These are phyloP conservation scores for Polytrichum commune DNA, from an alignment of 225 moss, liverwort and hornwort genomes.

Conservation along the genomic window DNA sequence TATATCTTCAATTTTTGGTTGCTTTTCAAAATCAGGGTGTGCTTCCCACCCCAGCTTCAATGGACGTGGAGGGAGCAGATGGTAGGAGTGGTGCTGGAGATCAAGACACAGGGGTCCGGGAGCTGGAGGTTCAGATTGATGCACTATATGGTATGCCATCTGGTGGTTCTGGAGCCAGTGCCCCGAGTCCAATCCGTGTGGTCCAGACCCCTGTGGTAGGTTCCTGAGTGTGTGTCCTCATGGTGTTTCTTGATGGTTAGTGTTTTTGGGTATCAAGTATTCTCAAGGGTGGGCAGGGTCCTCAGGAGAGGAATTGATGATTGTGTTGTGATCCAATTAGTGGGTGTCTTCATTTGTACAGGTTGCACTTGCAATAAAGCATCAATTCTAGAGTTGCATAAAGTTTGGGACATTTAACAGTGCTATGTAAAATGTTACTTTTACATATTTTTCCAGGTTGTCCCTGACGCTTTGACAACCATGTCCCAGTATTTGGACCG, in stretches of 20 bases:
- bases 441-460: constrained; percentile 87
- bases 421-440: constrained; percentile 38
- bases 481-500: constrained; percentile 99
- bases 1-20: not conserved
- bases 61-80: constrained; percentile 45
- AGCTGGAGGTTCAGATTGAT: constrained; percentile 91
- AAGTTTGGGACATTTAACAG: constrained; percentile 38
- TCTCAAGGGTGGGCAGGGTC: not conserved
- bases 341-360: too few species aligned
- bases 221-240: not conserved
- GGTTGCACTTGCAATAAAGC: too few species aligned
- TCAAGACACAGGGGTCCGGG: constrained; percentile 55
- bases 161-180: constrained; percentile 34
- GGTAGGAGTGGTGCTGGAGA: constrained; percentile 43
- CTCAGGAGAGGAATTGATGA: too few species aligned
- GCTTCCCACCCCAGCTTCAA: constrained; percentile 48
- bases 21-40: constrained; percentile 48
- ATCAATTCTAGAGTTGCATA: too few species aligned
- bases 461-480: constrained; percentile 99
- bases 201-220: constrained; percentile 79
- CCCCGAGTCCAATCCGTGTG: constrained; percentile 52
- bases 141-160: constrained; percentile 80
- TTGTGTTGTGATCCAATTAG: too few species aligned
- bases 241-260: not conserved
- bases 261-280: not conserved